Evolutionary conservation across 1,139 yeast genomes (phyloP).

Genomic region (Blastobotrys indianensis): DNA sequence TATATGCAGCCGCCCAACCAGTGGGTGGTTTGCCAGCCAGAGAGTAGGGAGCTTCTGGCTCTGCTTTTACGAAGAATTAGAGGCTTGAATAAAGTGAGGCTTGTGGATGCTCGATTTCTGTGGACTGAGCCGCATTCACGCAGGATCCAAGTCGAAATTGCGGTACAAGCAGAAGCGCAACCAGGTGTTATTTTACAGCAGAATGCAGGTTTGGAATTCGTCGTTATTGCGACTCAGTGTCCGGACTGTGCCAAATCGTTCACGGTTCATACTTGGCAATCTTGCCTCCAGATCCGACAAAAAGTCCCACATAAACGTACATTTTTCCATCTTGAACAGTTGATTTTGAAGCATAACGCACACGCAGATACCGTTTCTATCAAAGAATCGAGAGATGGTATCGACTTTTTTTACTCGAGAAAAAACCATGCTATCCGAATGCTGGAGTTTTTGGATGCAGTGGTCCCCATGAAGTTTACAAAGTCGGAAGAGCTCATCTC

Average conservation of each 20-base stretch:
- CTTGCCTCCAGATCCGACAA: conserved; percentile 94
- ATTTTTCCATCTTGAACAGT: conserved; percentile 87
- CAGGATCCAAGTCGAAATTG: conserved; percentile 80
- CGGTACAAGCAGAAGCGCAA: conserved; percentile 93
- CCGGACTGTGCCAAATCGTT: conserved; percentile 97
- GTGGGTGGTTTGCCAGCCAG: conserved; percentile 88
- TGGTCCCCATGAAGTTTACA: conserved; percentile 80
- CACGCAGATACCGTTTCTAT: conserved; percentile 92
- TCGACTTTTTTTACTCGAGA: conserved; percentile 86
- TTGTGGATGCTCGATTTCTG: conserved; percentile 88
- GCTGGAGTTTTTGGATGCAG: conserved; percentile 83
- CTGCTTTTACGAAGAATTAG: conserved; percentile 80
- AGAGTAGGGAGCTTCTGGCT: conserved; percentile 87
- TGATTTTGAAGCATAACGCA: conserved; percentile 88
- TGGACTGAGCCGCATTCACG: conserved; percentile 99
- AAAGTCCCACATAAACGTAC: conserved; percentile 96
- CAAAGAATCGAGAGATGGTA: conserved; percentile 88
- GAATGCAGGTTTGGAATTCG: conserved; percentile 89
- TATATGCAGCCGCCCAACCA: conserved; percentile 91
- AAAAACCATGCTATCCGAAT: conserved; percentile 89
- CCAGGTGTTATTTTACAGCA: conserved; percentile 85
- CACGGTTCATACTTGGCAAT: conserved; percentile 97
- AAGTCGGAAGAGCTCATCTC: conserved; percentile 89
- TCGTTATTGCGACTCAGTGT: conserved; percentile 95
- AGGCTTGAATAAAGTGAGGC: conserved; percentile 81